phyloP scores from a whole-genome alignment of 1,139 yeast species.

The Hyphopichia pseudoburtonii region DNA sequence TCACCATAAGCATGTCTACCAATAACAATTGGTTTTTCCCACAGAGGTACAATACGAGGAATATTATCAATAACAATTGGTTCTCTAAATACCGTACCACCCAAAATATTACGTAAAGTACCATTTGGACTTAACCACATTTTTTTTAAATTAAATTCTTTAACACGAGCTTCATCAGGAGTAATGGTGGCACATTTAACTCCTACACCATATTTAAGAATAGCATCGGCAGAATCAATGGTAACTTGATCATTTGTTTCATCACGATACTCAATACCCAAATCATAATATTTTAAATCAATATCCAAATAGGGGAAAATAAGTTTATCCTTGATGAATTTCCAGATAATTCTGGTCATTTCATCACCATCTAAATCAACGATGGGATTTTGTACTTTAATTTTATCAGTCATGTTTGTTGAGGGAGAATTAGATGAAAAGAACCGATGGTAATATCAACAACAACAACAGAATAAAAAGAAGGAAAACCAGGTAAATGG shows the following conservation, averaged over 20 bases:
- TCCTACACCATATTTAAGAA: slow-evolving; percentile 84
- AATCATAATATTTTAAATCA: slow-evolving; percentile 88
- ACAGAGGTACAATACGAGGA: slow-evolving; percentile 86
- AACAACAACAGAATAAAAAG: no score
- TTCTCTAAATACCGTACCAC: slow-evolving; percentile 96
- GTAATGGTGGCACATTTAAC: slow-evolving; percentile 97
- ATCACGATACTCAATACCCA: slow-evolving; percentile 84
- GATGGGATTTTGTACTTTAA: slow-evolving; percentile 81
- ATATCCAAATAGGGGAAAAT: slow-evolving; percentile 82
- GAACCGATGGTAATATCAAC: no score
- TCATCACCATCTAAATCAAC: slow-evolving; percentile 98
- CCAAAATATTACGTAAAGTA: slow-evolving; percentile 88
- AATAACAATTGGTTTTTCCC: slow-evolving; percentile 94
- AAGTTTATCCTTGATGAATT: slow-evolving; percentile 75
- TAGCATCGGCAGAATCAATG: slow-evolving; percentile 86
- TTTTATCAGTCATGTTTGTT: slow-evolving; percentile 38
- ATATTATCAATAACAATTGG: slow-evolving; percentile 89
- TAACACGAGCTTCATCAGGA: slow-evolving; percentile 95
- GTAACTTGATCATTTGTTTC: slow-evolving; percentile 87
- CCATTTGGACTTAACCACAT: slow-evolving; percentile 99
- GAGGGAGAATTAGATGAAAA: no score
- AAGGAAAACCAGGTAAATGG: no score
- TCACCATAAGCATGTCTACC: slow-evolving; percentile 98
- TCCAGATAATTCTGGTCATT: slow-evolving; percentile 92
- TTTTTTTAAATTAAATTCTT: slow-evolving; percentile 84